These are phyloP conservation scores for Tarenaya hassleriana DNA, from an alignment of 345 rosid species.

Conservation along the genomic window DNA sequence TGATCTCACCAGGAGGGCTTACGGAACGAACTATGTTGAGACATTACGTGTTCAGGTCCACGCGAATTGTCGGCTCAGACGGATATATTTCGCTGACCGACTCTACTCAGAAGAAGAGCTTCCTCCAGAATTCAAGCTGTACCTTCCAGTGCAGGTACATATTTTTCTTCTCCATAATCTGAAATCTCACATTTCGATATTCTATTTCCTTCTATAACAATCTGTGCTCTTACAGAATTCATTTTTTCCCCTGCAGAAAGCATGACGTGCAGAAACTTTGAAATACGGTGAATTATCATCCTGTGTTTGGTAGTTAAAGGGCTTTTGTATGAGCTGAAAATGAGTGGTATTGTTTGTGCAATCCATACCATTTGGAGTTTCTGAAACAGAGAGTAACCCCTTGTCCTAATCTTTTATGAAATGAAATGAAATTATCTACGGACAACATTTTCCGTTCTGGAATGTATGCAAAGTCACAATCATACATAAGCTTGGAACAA, in stretches of 20 bases:
- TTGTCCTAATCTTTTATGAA: too few relatives aligned
- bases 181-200: background rate
- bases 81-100: slow-evolving; percentile 89
- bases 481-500: too few relatives aligned
- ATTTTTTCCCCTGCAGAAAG: slow-evolving; percentile 40
- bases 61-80: slow-evolving; percentile 83
- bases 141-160: slow-evolving; percentile 93
- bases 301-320: too few relatives aligned
- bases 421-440: too few relatives aligned
- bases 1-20: slow-evolving; percentile 88
- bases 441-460: too few relatives aligned
- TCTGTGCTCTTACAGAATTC: slow-evolving; percentile 1
- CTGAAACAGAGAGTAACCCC: too few relatives aligned
- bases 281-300: too few relatives aligned
- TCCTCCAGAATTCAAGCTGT: slow-evolving; percentile 89
- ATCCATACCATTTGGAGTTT: too few relatives aligned
- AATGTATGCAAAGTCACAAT: too few relatives aligned
- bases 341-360: too few relatives aligned
- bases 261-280: too few relatives aligned
- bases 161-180: background rate
- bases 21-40: slow-evolving; percentile 94
- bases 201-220: background rate
- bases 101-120: slow-evolving; percentile 96
- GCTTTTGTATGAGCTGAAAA: too few relatives aligned
- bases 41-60: slow-evolving; percentile 94